Percentiles rank a stretch among this genome's conserved stretches.
phyloP scores from a whole-genome alignment of 345 rosid species.

The Viola odorata region DNA sequence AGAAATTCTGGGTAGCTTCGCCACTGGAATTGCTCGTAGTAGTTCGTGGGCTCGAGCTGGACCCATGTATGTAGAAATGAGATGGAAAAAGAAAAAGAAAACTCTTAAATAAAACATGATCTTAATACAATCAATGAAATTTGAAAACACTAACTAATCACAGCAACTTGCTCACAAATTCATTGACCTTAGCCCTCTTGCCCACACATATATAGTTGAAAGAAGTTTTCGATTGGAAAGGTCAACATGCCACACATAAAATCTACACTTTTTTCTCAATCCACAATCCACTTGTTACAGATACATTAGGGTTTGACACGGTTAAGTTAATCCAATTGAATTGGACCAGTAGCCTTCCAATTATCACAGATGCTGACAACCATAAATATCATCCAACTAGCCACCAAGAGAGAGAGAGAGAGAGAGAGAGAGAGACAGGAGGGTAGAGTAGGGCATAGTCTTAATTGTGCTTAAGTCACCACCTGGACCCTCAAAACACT shows the following conservation, averaged over 20 bases:
- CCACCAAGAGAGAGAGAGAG: neutral
- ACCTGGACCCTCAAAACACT: slow-evolving; percentile 13
- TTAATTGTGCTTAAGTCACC: neutral
- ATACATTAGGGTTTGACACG: neutral
- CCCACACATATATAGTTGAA: too few relatives aligned
- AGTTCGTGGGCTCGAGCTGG: too few relatives aligned
- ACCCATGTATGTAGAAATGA: too few relatives aligned
- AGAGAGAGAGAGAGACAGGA: too few relatives aligned
- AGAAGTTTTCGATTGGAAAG: too few relatives aligned
- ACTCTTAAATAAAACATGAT: too few relatives aligned
- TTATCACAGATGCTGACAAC: neutral
- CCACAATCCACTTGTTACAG: neutral
- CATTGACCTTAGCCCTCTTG: neutral
- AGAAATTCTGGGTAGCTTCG: too few relatives aligned
- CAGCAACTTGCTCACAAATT: neutral
- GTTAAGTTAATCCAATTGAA: neutral
- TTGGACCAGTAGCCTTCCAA: neutral
- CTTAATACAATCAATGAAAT: too few relatives aligned
- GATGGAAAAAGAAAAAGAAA: too few relatives aligned
- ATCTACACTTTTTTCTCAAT: neutral
- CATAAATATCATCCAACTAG: neutral
- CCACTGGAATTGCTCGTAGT: too few relatives aligned
- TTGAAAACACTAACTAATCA: too few relatives aligned
- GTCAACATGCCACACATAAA: neutral
- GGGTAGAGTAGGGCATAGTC: neutral